phyloP scores from a whole-genome alignment of 306 rosid genomes.

The Geum urbanum region DNA sequence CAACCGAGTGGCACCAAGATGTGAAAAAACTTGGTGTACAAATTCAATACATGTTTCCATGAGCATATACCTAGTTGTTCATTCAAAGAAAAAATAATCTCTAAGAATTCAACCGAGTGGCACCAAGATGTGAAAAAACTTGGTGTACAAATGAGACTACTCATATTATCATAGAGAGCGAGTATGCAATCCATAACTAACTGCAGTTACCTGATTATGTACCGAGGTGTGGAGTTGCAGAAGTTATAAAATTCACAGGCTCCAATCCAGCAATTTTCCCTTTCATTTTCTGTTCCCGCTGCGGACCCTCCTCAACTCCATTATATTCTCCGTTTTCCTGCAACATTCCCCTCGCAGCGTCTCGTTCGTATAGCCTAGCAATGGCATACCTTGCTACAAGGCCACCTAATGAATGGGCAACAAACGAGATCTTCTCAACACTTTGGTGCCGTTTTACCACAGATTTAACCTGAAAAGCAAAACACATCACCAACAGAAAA shows the following conservation, averaged over 20 bases:
- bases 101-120: not conserved
- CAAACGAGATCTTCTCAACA: constrained; percentile 66
- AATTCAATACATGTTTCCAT: not conserved
- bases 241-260: constrained; percentile 74
- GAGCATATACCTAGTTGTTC: not conserved
- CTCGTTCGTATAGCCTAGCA: constrained; percentile 61
- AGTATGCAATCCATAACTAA: not conserved
- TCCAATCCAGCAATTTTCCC: constrained; percentile 76
- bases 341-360: constrained; percentile 24
- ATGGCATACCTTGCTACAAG: constrained; percentile 74
- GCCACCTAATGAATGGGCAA: constrained; percentile 83
- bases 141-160: constrained; percentile 1
- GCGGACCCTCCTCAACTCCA: constrained; percentile 36
- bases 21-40: not conserved
- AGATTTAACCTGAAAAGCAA: constrained; percentile 46
- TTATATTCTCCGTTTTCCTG: constrained; percentile 42
- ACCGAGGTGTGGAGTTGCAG: constrained; percentile 92
- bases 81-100: not conserved
- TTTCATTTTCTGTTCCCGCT: constrained; percentile 31
- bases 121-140: not conserved
- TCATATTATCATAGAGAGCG: constrained; percentile 7
- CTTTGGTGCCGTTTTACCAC: constrained; percentile 53
- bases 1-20: not conserved
- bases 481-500: not conserved
- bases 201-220: constrained; percentile 62